A percentile compares a stretch with the other conserved stretches of the same genome.
These are phyloP conservation scores for Brassica juncea DNA, from an alignment of 345 rosid genomes.

Conservation along the genomic window DNA sequence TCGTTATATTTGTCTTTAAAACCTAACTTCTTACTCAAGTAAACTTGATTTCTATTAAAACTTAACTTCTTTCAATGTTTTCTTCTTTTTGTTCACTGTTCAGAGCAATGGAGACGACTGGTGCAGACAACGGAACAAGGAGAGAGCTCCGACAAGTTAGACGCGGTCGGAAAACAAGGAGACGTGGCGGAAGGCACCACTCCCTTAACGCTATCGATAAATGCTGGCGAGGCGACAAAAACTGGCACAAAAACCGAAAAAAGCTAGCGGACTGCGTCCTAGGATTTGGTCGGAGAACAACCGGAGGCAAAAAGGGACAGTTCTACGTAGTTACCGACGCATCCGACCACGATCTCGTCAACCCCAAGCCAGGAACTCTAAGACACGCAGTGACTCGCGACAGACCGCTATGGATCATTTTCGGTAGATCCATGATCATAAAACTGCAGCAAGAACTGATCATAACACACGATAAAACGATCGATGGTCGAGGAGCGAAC, in stretches of 20 bases:
- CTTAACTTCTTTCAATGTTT: background rate
- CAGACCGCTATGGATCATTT: background rate
- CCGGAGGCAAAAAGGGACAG: background rate
- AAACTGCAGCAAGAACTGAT: background rate
- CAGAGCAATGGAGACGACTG: background rate
- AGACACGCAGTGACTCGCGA: background rate
- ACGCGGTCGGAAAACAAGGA: background rate
- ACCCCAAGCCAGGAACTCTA: slow-evolving; percentile 1
- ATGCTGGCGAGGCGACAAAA: background rate
- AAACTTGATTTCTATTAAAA: background rate
- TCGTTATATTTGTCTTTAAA: background rate
- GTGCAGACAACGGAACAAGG: background rate
- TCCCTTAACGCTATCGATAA: background rate
- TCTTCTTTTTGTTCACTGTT: background rate
- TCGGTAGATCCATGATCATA: background rate
- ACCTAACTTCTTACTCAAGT: background rate
- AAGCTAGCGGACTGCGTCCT: background rate
- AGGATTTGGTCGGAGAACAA: background rate
- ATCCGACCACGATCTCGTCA: background rate
- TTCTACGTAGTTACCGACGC: background rate
- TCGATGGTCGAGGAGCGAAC: slow-evolving; percentile 72
- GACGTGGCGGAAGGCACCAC: background rate
- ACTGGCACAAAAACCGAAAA: background rate
- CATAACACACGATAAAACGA: background rate
- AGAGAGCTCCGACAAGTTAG: background rate